Evolutionary conservation across 495 filamentous ascomycete genomes (phyloP).

Genomic region (Stereocaulon alpinum): DNA sequence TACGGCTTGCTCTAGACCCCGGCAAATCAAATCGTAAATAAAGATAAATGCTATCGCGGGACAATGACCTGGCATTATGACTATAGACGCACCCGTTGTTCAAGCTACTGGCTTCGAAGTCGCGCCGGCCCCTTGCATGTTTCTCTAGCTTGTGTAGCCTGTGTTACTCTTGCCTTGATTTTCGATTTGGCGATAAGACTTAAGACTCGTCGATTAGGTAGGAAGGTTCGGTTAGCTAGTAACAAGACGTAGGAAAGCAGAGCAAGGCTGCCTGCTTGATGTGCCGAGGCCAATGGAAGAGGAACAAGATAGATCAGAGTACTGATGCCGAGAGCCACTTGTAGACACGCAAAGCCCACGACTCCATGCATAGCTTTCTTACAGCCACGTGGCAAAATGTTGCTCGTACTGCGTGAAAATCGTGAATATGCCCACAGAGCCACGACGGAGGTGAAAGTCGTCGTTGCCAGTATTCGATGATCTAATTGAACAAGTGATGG

Average conservation of each 20-base stretch:
- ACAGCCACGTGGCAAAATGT: constrained; percentile 51
- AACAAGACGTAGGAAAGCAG: constrained; percentile 74
- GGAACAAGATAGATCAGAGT: constrained; percentile 92
- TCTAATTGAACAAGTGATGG: constrained; percentile 89
- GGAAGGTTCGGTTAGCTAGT: constrained; percentile 53
- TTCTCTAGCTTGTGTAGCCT: too few relatives aligned
- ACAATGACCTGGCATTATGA: too few relatives aligned
- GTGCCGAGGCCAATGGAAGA: constrained; percentile 73
- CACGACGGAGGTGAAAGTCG: constrained; percentile 74
- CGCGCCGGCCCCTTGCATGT: too few relatives aligned
- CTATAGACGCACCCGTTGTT: not conserved
- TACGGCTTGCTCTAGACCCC: not conserved
- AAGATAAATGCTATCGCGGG: not conserved
- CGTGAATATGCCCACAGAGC: constrained; percentile 67
- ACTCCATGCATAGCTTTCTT: constrained; percentile 67
- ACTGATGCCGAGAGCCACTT: constrained; percentile 75
- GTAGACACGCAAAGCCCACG: constrained; percentile 69
- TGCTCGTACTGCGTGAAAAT: constrained; percentile 48
- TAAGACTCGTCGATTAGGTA: constrained; percentile 38
- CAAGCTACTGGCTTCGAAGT: too few relatives aligned
- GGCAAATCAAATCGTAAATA: too few relatives aligned
- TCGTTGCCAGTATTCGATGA: constrained; percentile 83
- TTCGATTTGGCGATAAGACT: constrained; percentile 29
- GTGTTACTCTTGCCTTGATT: constrained; percentile 5
- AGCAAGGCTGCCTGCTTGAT: constrained; percentile 85